Percentiles rank a stretch among this genome's conserved stretches.
Conservation (phyloP, 2,329 filamentous ascomycete species). For the Cladosporium phlei region DNA sequence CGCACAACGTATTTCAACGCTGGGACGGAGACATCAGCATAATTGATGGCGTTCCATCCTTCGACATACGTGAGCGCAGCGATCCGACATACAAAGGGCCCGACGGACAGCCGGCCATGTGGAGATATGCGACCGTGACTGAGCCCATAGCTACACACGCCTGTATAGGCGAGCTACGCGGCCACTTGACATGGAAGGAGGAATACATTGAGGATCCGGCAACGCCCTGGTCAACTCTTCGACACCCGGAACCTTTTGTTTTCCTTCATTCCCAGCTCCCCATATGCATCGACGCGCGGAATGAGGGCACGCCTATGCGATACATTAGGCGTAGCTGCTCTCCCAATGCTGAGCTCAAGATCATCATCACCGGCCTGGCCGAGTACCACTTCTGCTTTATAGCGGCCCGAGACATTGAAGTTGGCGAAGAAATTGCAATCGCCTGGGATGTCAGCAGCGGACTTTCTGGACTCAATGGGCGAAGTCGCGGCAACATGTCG, state of each 20-base stretch:
- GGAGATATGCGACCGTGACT: slow-evolving; percentile 61
- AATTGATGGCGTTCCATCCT: slow-evolving; percentile 47
- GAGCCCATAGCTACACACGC: slow-evolving; percentile 47
- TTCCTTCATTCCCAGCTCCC: slow-evolving; percentile 78
- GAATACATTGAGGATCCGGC: slow-evolving; percentile 44
- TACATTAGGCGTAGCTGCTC: slow-evolving; percentile 90
- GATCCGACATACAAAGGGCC: slow-evolving; percentile 45
- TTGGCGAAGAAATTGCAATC: slow-evolving; percentile 65
- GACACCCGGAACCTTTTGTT: slow-evolving; percentile 50
- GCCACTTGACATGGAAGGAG: slow-evolving; percentile 43
- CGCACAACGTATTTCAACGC: slow-evolving; percentile 47
- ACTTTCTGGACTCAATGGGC: slow-evolving; percentile 20
- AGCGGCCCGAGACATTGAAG: slow-evolving; percentile 71
- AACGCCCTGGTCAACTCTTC: slow-evolving; percentile 45
- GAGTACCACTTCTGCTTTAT: slow-evolving; percentile 93
- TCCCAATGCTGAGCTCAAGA: slow-evolving; percentile 84
- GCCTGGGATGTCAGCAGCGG: slow-evolving; percentile 46
- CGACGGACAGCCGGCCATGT: slow-evolving; percentile 57
- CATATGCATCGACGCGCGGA: slow-evolving; percentile 86
- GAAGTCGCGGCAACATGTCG: slow-evolving; percentile 17
- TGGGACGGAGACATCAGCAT: slow-evolving; percentile 53
- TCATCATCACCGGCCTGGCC: slow-evolving; percentile 69
- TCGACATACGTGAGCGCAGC: slow-evolving; percentile 51
- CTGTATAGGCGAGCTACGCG: slow-evolving; percentile 68
- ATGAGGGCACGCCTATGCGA: slow-evolving; percentile 77